phyloP scores from a whole-genome alignment of 1,284 basidiomycete genomes.

The Cystobasidiaceae sp. region DNA sequence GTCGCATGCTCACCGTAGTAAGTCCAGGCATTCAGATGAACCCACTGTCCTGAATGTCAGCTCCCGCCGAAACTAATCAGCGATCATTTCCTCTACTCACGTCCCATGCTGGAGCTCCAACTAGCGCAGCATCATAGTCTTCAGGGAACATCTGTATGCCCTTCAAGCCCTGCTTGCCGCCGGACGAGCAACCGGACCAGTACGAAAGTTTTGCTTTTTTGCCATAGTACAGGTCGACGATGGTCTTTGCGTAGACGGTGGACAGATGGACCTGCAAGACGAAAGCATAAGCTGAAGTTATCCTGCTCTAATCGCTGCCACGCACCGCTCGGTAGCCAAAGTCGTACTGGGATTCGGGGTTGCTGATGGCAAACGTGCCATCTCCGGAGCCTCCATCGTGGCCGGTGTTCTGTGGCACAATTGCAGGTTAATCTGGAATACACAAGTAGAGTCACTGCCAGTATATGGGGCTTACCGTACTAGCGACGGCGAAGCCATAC shows the following conservation, averaged over 20 bases:
- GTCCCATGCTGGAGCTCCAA: no score
- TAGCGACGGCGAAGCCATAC: conserved; percentile 3
- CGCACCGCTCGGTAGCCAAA: conserved; percentile 37
- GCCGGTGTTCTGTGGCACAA: conserved; percentile 34
- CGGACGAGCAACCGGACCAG: conserved; percentile 38
- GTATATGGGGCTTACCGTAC: background rate
- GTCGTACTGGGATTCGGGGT: conserved; percentile 37
- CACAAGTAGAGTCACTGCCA: background rate
- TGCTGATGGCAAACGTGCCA: conserved; percentile 36
- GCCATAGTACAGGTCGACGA: conserved; percentile 37
- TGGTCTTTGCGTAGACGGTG: conserved; percentile 36
- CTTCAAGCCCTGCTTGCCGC: conserved; percentile 39
- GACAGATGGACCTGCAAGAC: conserved; percentile 34
- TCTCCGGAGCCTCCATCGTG: conserved; percentile 33
- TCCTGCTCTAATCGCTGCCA: background rate
- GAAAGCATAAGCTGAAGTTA: background rate
- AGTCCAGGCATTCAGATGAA: conserved; percentile 31
- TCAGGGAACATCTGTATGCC: conserved; percentile 32
- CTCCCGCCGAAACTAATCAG: no score
- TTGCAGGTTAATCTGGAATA: background rate
- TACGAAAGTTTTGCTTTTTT: conserved; percentile 28
- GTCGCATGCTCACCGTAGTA: background rate
- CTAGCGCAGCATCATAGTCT: conserved; percentile 24
- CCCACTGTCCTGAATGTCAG: no score
- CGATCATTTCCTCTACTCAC: no score